These are phyloP conservation scores for Neoconidiobolus thromboides DNA, from an alignment of 371 early-diverging fungal genomes.

Conservation along the genomic window DNA sequence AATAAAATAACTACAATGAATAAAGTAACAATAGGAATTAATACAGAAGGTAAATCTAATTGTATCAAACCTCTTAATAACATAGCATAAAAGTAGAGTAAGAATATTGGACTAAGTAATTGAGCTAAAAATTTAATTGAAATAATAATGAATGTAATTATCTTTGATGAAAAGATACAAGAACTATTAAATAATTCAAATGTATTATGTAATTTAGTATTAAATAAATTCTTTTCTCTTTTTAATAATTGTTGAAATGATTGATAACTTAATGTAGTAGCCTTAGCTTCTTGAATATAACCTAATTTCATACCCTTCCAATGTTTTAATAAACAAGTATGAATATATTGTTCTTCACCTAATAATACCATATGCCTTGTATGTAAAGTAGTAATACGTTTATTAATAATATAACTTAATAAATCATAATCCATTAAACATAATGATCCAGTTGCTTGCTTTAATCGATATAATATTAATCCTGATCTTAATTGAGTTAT, in stretches of 20 bases:
- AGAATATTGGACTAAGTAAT: neutral
- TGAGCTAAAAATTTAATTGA: neutral
- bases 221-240: neutral
- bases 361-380: conserved; percentile 71
- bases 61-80: neutral
- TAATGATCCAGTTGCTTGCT: conserved; percentile 67
- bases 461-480: conserved; percentile 87
- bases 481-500: conserved; percentile 92
- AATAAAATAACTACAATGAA: neutral
- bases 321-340: conserved; percentile 94
- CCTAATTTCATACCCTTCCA: conserved; percentile 14
- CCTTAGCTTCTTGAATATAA: conserved; percentile 35
- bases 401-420: conserved; percentile 79
- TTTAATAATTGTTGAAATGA: neutral
- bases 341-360: conserved; percentile 83
- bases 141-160: neutral
- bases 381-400: conserved; percentile 92
- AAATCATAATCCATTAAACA: conserved; percentile 71
- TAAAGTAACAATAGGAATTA: neutral
- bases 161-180: neutral
- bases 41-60: neutral
- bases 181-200: neutral
- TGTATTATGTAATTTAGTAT: conserved; percentile 1
- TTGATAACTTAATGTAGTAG: neutral
- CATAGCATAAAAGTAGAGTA: neutral